phyloP scores from a whole-genome alignment of 2,329 filamentous ascomycete species.

The Aspergillus uvarum region DNA sequence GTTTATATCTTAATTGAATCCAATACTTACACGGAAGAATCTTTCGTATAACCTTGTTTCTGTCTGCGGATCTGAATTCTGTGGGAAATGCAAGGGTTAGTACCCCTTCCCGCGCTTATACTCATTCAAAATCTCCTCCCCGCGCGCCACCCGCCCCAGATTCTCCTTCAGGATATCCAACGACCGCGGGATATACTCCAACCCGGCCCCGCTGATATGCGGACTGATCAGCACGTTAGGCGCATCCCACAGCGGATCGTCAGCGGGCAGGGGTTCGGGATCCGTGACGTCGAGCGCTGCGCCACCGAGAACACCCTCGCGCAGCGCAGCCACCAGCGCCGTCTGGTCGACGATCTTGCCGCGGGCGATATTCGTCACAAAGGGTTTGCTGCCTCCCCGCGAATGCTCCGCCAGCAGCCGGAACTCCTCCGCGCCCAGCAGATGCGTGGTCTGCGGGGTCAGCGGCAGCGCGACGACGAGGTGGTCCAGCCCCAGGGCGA shows the following conservation, averaged over 20 bases:
- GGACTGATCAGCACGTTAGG: constrained; percentile 69
- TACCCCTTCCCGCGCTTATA: constrained; percentile 63
- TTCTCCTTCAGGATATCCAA: constrained; percentile 61
- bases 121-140: constrained; percentile 59
- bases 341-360: constrained; percentile 62
- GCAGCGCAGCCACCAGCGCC: constrained; percentile 63
- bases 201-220: constrained; percentile 59
- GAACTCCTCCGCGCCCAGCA: constrained; percentile 58
- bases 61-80: too few relatives aligned
- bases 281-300: constrained; percentile 78
- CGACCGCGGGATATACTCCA: constrained; percentile 56
- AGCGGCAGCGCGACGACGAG: constrained; percentile 59
- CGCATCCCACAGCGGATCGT: constrained; percentile 68
- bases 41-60: too few relatives aligned
- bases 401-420: constrained; percentile 47
- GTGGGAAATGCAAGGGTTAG: constrained; percentile 30
- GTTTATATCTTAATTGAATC: not conserved
- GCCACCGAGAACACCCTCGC: constrained; percentile 56
- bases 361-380: constrained; percentile 70
- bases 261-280: constrained; percentile 70
- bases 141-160: constrained; percentile 53
- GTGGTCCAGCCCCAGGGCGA: constrained; percentile 57
- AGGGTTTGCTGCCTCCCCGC: constrained; percentile 53
- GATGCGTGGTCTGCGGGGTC: constrained; percentile 55
- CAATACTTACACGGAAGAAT: not conserved